Conservation (phyloP, 1,284 basidiomycete genomes). For the Puccinia novopanici region DNA sequence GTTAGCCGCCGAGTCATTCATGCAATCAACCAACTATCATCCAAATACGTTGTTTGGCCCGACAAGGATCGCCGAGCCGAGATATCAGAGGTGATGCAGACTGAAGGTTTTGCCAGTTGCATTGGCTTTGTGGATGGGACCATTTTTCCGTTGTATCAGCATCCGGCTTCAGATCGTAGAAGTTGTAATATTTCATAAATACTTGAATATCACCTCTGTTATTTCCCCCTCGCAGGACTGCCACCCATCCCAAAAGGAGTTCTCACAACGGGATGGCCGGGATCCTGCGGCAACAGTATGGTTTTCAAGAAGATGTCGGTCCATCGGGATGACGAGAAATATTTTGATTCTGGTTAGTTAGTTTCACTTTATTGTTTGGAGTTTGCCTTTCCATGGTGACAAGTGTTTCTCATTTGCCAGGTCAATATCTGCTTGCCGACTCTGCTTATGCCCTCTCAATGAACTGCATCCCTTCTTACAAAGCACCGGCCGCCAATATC, state of each 20-base stretch:
- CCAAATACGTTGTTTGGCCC: not conserved
- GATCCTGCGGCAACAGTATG: no score
- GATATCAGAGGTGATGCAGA: not conserved
- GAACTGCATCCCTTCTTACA: not conserved
- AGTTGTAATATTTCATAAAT: no score
- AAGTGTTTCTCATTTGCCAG: not conserved
- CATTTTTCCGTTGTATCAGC: no score
- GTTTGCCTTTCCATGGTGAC: not conserved
- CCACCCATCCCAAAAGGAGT: no score
- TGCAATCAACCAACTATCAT: not conserved
- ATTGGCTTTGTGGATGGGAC: no score
- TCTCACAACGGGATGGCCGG: no score
- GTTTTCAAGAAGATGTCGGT: no score
- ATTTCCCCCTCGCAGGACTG: no score
- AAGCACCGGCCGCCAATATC: not conserved
- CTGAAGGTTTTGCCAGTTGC: not conserved
- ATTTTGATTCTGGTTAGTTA: not conserved
- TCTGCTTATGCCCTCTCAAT: not conserved
- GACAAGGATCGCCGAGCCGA: not conserved
- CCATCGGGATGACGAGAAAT: not conserved
- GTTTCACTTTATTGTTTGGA: no score
- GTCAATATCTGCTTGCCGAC: constrained; percentile 1
- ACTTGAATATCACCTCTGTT: no score
- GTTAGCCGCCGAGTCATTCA: not conserved
- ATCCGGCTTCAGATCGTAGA: no score